phyloP scores from a whole-genome alignment of 495 filamentous ascomycete genomes.

The Aspergillus biplanus region DNA sequence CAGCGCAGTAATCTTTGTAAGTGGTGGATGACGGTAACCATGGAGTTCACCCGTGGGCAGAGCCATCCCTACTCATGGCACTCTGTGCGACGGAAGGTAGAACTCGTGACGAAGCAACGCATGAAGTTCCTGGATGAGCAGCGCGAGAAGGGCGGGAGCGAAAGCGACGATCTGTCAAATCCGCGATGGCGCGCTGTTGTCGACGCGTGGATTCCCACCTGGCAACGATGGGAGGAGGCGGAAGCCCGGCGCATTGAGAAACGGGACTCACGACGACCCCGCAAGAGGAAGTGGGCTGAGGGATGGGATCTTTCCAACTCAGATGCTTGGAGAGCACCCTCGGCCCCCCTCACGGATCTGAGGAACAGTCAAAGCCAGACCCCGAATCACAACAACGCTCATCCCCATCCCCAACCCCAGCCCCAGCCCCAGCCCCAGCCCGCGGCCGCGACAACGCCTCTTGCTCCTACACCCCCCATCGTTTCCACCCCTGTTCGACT shows the following conservation, averaged over 20 bases:
- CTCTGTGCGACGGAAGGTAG: conserved; percentile 51
- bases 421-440: no score
- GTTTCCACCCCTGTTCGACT: conserved; percentile 30
- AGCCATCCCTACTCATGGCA: conserved; percentile 52
- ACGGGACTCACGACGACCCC: conserved; percentile 43
- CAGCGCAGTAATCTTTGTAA: conserved; percentile 52
- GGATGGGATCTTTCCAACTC: conserved; percentile 16
- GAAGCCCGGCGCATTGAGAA: conserved; percentile 47
- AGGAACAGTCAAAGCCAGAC: conserved; percentile 6
- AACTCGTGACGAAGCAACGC: conserved; percentile 48
- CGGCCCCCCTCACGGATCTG: conserved; percentile 11
- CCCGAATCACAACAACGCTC: conserved; percentile 7
- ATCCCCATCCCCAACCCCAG: neutral
- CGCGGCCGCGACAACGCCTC: neutral
- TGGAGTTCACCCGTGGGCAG: conserved; percentile 43
- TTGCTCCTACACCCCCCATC: conserved; percentile 6
- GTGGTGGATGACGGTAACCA: conserved; percentile 49
- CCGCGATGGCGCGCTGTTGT: conserved; percentile 45
- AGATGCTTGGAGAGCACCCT: conserved; percentile 20
- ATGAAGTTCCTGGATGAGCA: conserved; percentile 48
- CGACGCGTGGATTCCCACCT: conserved; percentile 50
- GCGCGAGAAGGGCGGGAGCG: conserved; percentile 31
- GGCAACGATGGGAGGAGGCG: conserved; percentile 46
- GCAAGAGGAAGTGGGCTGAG: conserved; percentile 37
- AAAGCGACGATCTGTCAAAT: conserved; percentile 40